phyloP scores from a whole-genome alignment of 352 stramenopile species.

The Pythium brassicae region DNA sequence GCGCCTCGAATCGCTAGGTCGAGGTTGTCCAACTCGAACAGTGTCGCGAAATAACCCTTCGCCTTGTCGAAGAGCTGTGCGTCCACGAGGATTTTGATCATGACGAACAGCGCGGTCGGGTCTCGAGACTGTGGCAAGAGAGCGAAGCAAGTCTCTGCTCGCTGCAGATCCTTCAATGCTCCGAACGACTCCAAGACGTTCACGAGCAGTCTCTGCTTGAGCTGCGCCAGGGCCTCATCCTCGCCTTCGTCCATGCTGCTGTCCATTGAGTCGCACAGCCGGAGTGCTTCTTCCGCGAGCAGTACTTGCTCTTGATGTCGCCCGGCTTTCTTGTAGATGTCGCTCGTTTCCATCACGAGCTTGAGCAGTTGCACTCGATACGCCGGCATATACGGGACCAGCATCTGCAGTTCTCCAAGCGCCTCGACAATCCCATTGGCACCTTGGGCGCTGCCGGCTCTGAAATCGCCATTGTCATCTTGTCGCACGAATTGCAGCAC shows the following conservation, averaged over 20 bases:
- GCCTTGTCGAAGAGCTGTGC: constrained; percentile 51
- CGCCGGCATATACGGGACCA: constrained; percentile 54
- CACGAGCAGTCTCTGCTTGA: constrained; percentile 40
- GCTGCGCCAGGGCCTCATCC: constrained; percentile 16
- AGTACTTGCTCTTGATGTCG: constrained; percentile 33
- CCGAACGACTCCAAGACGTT: constrained; percentile 51
- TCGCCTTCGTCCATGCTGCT: constrained; percentile 23
- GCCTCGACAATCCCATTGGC: constrained; percentile 37
- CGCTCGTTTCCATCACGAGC: constrained; percentile 43
- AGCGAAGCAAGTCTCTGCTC: constrained; percentile 58
- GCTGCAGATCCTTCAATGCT: constrained; percentile 39
- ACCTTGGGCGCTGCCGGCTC: neutral
- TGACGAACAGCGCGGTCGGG: constrained; percentile 32
- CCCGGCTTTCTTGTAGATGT: constrained; percentile 33
- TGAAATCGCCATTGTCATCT: constrained; percentile 1
- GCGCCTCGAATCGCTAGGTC: constrained; percentile 37
- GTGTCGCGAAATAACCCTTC: constrained; percentile 21
- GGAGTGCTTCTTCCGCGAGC: constrained; percentile 59
- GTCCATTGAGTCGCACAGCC: constrained; percentile 50
- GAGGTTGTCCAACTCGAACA: constrained; percentile 57
- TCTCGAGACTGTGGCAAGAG: constrained; percentile 32
- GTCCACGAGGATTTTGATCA: constrained; percentile 57
- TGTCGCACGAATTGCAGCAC: constrained; percentile 33
- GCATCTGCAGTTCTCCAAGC: constrained; percentile 69
- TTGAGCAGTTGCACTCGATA: constrained; percentile 38